Base-by-base conservation (phyloP, 2,329 filamentous ascomycete species). In the Fusarium sp. region DNA sequence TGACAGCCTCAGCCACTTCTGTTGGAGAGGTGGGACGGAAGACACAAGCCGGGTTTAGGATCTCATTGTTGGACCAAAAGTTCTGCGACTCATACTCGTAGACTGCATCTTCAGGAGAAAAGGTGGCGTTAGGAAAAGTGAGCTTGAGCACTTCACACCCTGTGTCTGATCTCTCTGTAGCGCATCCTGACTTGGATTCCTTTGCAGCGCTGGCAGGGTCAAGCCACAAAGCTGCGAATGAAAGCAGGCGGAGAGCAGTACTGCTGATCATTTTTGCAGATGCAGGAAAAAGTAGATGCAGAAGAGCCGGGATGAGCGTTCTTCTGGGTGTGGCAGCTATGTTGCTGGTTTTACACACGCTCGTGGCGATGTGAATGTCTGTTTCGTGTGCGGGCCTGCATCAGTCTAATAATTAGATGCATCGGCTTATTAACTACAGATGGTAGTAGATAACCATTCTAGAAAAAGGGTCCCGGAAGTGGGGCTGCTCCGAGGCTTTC, bases 61-160 rank as follows among this genome's bases (percentile, higher is more conserved):
- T 44, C 30, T 70, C 57, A 12, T 59, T 56, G 26, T 69, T 70
- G 0, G 67, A 70, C 67, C 62, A 70, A 16, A 70, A 70, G 3
- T 56, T 40, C 15, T 66, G 49, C 6, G 50, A 47, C 38, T 69
- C 66, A 10, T 53, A 64, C 9, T 64, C 51, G 11, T 60, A 69
- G 2, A 70, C 51, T 6, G 37, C 5, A 4, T 69, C 8, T 1
- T 20, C 20, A 0, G 51, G 62, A 10, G 33, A 34, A n/a, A 69
- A 69, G 1, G 57, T 67, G 0, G 63, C 40, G 20, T 41, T 42
- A 0, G 62, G 54, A 13, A 59, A 59, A 7, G 11, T 8, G n/a
- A 52, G 42, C 23, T 57, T 31, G 5, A 70, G 62, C 15, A 30
- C 38, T 9, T 45, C 34, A 33, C 67, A 70, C 13, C 66, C 67